Conservation (phyloP, 2,329 filamentous ascomycete species). For the Pleoardoris graminearum region DNA sequence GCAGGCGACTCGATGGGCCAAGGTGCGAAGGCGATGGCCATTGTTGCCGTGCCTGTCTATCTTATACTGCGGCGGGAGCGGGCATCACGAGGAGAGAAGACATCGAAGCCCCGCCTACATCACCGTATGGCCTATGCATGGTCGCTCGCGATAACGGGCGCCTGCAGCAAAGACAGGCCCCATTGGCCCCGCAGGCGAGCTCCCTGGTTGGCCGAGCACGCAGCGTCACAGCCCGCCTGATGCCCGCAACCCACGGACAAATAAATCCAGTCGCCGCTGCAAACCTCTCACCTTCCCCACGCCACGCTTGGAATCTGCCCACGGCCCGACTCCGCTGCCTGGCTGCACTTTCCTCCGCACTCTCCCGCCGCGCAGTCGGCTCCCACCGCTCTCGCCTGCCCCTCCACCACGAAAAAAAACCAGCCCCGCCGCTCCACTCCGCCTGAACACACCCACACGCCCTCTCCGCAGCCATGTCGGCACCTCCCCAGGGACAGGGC, state of each 20-base stretch:
- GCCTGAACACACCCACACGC: conserved; percentile 8
- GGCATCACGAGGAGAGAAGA: conserved; percentile 21
- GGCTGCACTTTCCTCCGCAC: conserved; percentile 12
- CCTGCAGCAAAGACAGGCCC: not conserved
- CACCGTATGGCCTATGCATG: conserved; percentile 12
- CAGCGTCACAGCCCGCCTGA: conserved; percentile 6
- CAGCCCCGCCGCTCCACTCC: conserved; percentile 13
- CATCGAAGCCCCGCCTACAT: conserved; percentile 10
- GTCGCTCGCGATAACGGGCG: conserved; percentile 8
- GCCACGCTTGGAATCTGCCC: not conserved
- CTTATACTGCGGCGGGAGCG: conserved; percentile 7
- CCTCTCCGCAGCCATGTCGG: conserved; percentile 17
- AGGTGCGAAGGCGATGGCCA: not conserved
- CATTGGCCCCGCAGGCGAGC: conserved; percentile 9
- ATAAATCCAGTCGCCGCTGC: conserved; percentile 14
- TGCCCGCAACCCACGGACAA: conserved; percentile 10
- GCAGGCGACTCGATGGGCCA: conserved; percentile 22
- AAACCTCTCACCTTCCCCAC: not conserved
- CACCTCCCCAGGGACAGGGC: conserved; percentile 57
- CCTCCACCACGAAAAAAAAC: conserved; percentile 20
- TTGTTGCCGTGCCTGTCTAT: not conserved
- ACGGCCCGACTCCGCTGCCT: conserved; percentile 10
- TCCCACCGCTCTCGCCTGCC: conserved; percentile 10
- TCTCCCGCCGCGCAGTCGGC: conserved; percentile 22
- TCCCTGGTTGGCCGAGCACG: not conserved